Evolutionary conservation across 306 rosid species (phyloP).

Genomic region (Comarum palustre): DNA sequence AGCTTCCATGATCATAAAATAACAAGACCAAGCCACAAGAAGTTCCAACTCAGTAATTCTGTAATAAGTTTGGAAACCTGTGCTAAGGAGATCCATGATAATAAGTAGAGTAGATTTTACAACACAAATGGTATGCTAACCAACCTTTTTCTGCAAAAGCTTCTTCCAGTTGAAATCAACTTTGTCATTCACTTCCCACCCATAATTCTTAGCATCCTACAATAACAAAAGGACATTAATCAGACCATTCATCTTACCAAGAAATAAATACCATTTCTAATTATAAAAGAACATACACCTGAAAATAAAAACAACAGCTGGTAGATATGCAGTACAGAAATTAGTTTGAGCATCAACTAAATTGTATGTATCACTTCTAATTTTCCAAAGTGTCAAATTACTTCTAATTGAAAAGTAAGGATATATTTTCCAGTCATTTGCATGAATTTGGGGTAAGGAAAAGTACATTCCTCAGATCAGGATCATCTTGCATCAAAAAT

Average conservation of each 20-base stretch:
- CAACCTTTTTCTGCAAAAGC: conserved; percentile 88
- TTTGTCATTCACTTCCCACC: conserved; percentile 86
- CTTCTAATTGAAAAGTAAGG: neutral
- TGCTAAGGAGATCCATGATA: neutral
- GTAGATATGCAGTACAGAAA: neutral
- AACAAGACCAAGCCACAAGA: neutral
- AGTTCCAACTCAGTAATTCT: neutral
- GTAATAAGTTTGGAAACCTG: neutral
- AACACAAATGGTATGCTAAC: neutral
- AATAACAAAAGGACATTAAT: conserved; percentile 23
- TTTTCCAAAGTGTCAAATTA: neutral
- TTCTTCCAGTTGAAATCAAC: conserved; percentile 92
- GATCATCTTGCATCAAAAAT: neutral
- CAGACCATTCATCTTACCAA: conserved; percentile 5
- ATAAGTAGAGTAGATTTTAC: neutral
- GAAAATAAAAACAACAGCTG: neutral
- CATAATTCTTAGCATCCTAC: conserved; percentile 85
- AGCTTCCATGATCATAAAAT: neutral
- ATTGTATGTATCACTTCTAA: neutral
- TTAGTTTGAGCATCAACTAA: neutral
- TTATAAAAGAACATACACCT: neutral
- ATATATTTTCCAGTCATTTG: too few relatives aligned
- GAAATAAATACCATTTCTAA: neutral
- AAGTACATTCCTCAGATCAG: neutral
- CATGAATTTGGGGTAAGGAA: neutral